Evolutionary conservation across 768 basidiomycete species (phyloP).

Genomic region (Pulveroboletus sp.): DNA sequence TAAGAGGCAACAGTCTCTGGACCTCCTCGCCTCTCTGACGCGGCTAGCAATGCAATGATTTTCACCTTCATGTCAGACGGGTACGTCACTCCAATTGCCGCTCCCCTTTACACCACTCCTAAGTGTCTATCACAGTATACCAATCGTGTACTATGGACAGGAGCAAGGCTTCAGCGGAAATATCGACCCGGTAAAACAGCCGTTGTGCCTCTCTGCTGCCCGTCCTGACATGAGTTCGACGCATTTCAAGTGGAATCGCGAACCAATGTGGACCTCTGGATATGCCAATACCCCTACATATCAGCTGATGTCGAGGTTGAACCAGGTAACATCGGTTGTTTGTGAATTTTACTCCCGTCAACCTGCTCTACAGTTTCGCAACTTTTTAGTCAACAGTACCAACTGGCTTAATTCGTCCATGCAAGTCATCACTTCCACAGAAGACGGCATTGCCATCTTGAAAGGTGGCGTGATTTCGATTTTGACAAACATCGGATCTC

Average conservation of each 20-base stretch:
- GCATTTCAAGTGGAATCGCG: conserved; percentile 57
- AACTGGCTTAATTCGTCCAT: conserved; percentile 50
- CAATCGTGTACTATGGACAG: conserved; percentile 78
- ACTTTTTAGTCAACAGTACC: conserved; percentile 50
- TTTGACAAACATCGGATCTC: conserved; percentile 70
- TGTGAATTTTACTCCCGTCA: not conserved
- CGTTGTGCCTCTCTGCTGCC: no score
- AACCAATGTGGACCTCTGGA: conserved; percentile 66
- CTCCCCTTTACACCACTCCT: not conserved
- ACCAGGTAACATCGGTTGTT: conserved; percentile 37
- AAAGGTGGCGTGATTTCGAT: conserved; percentile 61
- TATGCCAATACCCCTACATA: conserved; percentile 58
- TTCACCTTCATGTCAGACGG: conserved; percentile 76
- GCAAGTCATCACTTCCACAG: conserved; percentile 46
- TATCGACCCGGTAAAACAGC: conserved; percentile 54
- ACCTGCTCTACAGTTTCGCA: conserved; percentile 46
- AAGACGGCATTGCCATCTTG: conserved; percentile 54
- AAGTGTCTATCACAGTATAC: conserved; percentile 41
- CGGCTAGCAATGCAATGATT: conserved; percentile 63
- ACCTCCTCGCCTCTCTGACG: conserved; percentile 1
- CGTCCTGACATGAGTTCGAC: not conserved
- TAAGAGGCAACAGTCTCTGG: conserved; percentile 27
- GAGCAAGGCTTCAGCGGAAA: conserved; percentile 66
- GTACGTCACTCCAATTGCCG: conserved; percentile 14
- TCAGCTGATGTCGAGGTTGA: conserved; percentile 55